Percentiles rank a stretch among this genome's conserved stretches.
Evolutionary conservation across 306 rosid species (phyloP).

Genomic region (Cercis canadensis): DNA sequence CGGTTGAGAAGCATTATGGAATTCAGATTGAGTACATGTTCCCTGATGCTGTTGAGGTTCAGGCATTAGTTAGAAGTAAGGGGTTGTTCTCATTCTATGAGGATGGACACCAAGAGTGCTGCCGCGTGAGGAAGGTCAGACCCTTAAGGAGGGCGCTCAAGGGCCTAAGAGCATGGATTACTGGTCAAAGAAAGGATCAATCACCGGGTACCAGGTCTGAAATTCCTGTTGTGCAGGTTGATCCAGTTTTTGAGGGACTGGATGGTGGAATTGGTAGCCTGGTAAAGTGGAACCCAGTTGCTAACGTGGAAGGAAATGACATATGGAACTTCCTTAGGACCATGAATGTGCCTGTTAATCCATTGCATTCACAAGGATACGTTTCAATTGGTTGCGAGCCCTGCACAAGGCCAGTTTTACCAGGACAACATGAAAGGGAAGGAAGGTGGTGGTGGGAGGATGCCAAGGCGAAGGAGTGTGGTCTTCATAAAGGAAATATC

Average conservation of each 20-base stretch:
- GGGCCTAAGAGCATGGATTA: slow-evolving; percentile 92
- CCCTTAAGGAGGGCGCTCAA: slow-evolving; percentile 90
- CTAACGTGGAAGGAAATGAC: slow-evolving; percentile 69
- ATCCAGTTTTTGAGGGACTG: slow-evolving; percentile 86
- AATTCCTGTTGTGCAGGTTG: slow-evolving; percentile 82
- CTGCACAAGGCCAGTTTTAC: slow-evolving; percentile 95
- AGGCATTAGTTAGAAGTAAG: slow-evolving; percentile 85
- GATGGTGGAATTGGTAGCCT: slow-evolving; percentile 87
- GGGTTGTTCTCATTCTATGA: slow-evolving; percentile 95
- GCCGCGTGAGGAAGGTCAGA: slow-evolving; percentile 91
- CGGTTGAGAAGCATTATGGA: slow-evolving; percentile 85
- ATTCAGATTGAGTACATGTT: slow-evolving; percentile 93
- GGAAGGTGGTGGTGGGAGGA: slow-evolving; percentile 99
- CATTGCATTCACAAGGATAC: slow-evolving; percentile 84
- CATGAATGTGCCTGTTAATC: slow-evolving; percentile 87
- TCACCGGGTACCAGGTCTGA: slow-evolving; percentile 93
- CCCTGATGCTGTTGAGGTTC: slow-evolving; percentile 94
- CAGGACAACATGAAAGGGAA: slow-evolving; percentile 97
- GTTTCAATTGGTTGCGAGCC: slow-evolving; percentile 93
- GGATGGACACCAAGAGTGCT: slow-evolving; percentile 99
- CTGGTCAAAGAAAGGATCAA: slow-evolving; percentile 94
- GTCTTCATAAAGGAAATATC: slow-evolving; percentile 95
- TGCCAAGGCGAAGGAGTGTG: slow-evolving; percentile 95
- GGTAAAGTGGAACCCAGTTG: slow-evolving; percentile 98
- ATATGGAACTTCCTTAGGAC: slow-evolving; percentile 81